Percentiles rank a stretch among this genome's conserved stretches.
Conservation (phyloP, 176 grass and related monocot genomes). For the Chloris gayana region DNA sequence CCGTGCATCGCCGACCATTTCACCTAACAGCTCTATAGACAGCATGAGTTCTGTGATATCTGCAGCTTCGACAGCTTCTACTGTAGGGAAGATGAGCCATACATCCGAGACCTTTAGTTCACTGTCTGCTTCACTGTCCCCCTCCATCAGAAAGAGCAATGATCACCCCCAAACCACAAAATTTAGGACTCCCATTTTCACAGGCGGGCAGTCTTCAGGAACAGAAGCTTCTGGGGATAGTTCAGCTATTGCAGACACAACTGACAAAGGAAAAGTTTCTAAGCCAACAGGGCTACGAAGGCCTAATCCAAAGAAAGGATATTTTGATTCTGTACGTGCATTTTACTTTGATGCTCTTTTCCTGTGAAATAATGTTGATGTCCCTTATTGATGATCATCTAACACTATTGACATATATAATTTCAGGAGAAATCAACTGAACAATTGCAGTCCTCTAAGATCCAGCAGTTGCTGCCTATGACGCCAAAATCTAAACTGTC, state of each 20-base stretch:
- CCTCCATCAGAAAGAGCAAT: slow-evolving; percentile 46
- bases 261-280: slow-evolving; percentile 40
- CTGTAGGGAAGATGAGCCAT: slow-evolving; percentile 44
- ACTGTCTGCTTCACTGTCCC: slow-evolving; percentile 43
- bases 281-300: slow-evolving; percentile 73
- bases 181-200: background rate
- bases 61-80: slow-evolving; percentile 50
- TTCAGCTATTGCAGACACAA: background rate
- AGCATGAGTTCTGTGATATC: slow-evolving; percentile 66
- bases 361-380: background rate
- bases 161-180: slow-evolving; percentile 12
- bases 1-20: slow-evolving; percentile 46
- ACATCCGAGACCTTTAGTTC: slow-evolving; percentile 38
- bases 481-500: slow-evolving; percentile 21
- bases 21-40: slow-evolving; percentile 83
- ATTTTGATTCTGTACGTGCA: slow-evolving; percentile 79
- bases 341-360: background rate
- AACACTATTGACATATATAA: slow-evolving; percentile 10
- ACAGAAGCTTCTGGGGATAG: slow-evolving; percentile 19
- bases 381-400: slow-evolving; percentile 22
- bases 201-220: slow-evolving; percentile 17
- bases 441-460: slow-evolving; percentile 30
- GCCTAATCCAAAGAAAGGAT: slow-evolving; percentile 80
- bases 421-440: slow-evolving; percentile 62
- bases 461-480: slow-evolving; percentile 5